A percentile compares a stretch with the other conserved stretches of the same genome.
Conservation (phyloP, 345 rosid species). For the Eutrema japonicum region DNA sequence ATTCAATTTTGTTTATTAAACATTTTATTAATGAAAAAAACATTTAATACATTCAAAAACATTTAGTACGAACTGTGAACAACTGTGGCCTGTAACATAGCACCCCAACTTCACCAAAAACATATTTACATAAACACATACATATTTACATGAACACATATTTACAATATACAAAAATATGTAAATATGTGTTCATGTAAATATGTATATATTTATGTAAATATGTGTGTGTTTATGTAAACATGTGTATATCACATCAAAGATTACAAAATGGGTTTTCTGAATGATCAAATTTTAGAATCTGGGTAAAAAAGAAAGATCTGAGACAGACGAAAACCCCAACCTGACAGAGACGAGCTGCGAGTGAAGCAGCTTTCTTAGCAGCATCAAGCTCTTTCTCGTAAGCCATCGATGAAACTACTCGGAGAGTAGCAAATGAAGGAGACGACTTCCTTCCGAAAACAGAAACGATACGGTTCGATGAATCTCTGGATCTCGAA, state of each 20-base stretch:
- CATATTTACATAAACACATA: too few relatives aligned
- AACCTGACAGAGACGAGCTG: constrained; percentile 94
- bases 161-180: too few relatives aligned
- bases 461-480: constrained; percentile 33
- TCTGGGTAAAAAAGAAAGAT: neutral
- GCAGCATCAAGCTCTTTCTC: constrained; percentile 87
- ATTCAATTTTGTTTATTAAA: too few relatives aligned
- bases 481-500: constrained; percentile 29
- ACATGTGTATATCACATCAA: neutral
- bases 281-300: neutral
- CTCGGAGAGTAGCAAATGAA: constrained; percentile 36
- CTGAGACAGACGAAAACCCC: neutral
- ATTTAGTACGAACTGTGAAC: too few relatives aligned
- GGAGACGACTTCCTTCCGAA: constrained; percentile 31
- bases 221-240: too few relatives aligned
- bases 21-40: too few relatives aligned
- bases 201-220: too few relatives aligned
- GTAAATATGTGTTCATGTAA: too few relatives aligned
- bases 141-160: too few relatives aligned
- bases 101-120: too few relatives aligned
- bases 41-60: too few relatives aligned
- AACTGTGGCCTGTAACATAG: too few relatives aligned
- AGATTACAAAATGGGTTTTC: constrained; percentile 36
- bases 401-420: constrained; percentile 64
- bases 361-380: constrained; percentile 85